Evolutionary conservation across 106 monocot genomes (phyloP).

Genomic region (Dioscorea dumetorum): DNA sequence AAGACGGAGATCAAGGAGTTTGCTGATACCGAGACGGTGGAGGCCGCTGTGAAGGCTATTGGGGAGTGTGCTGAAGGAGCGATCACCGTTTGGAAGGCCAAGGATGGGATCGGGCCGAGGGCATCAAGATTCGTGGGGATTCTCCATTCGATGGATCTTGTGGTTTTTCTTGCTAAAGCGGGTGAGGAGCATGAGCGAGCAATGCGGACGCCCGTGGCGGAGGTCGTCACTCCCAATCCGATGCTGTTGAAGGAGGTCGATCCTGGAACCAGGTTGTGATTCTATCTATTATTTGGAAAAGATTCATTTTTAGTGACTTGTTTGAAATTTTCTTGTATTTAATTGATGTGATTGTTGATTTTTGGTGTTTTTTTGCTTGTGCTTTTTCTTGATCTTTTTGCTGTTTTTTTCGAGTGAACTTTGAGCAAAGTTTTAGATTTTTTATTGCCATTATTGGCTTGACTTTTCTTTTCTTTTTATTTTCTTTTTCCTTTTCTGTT

Average conservation of each 20-base stretch:
- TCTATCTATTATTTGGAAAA: background rate
- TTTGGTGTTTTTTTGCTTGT: background rate
- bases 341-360: background rate
- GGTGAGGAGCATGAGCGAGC: constrained; percentile 16
- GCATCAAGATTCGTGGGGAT: constrained; percentile 39
- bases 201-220: constrained; percentile 28
- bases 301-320: background rate
- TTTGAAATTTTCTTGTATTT: background rate
- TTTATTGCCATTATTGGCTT: too few relatives aligned
- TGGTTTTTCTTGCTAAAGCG: constrained; percentile 31
- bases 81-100: constrained; percentile 37
- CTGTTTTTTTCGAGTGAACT: too few relatives aligned
- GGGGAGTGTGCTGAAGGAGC: constrained; percentile 47
- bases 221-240: constrained; percentile 28
- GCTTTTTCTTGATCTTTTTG: background rate
- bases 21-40: constrained; percentile 46
- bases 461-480: too few relatives aligned
- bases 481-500: too few relatives aligned
- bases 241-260: constrained; percentile 39
- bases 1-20: constrained; percentile 60
- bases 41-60: constrained; percentile 43
- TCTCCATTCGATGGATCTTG: constrained; percentile 39
- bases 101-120: background rate
- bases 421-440: too few relatives aligned
- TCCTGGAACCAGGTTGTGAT: constrained; percentile 33